A percentile compares a stretch with the other conserved stretches of the same genome.
Conservation (phyloP, 2,329 filamentous ascomycete species). For the Aspergillus ochraceoroseus region DNA sequence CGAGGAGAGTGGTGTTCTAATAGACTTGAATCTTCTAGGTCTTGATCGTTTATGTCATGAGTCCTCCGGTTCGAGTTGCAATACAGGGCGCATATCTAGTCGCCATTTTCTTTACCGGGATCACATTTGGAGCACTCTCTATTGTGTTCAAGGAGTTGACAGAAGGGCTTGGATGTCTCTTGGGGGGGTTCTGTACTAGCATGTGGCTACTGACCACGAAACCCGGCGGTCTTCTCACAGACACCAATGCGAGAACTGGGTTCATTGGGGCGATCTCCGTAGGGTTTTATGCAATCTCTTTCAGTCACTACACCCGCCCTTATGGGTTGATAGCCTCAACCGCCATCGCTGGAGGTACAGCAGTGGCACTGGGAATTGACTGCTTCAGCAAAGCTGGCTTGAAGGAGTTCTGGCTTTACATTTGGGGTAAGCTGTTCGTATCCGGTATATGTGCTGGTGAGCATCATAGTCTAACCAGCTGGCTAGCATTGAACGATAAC, state of each 20-base stretch:
- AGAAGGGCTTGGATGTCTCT: constrained; percentile 75
- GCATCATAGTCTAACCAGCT: constrained; percentile 5
- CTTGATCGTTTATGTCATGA: constrained; percentile 85
- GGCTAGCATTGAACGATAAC: constrained; percentile 62
- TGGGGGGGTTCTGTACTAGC: constrained; percentile 76
- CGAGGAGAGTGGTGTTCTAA: background rate
- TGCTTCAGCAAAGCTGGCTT: constrained; percentile 84
- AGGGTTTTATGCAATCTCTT: constrained; percentile 67
- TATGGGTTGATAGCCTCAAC: constrained; percentile 73
- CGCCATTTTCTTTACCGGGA: constrained; percentile 66
- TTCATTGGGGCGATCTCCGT: constrained; percentile 71
- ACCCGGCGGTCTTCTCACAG: constrained; percentile 66
- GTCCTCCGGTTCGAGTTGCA: constrained; percentile 65
- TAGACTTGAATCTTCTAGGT: constrained; percentile 41
- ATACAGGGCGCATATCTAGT: constrained; percentile 84
- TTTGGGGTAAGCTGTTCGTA: constrained; percentile 59
- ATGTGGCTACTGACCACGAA: constrained; percentile 87
- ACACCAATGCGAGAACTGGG: constrained; percentile 59
- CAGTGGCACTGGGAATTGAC: constrained; percentile 76
- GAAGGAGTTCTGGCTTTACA: constrained; percentile 93
- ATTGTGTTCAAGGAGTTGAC: constrained; percentile 80
- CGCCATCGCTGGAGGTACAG: constrained; percentile 76
- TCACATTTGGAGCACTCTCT: constrained; percentile 67
- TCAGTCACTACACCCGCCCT: constrained; percentile 69
- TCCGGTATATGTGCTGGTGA: background rate